Base-by-base conservation (phyloP, 2,329 filamentous ascomycete species). In the Hypoxylon sp. region DNA sequence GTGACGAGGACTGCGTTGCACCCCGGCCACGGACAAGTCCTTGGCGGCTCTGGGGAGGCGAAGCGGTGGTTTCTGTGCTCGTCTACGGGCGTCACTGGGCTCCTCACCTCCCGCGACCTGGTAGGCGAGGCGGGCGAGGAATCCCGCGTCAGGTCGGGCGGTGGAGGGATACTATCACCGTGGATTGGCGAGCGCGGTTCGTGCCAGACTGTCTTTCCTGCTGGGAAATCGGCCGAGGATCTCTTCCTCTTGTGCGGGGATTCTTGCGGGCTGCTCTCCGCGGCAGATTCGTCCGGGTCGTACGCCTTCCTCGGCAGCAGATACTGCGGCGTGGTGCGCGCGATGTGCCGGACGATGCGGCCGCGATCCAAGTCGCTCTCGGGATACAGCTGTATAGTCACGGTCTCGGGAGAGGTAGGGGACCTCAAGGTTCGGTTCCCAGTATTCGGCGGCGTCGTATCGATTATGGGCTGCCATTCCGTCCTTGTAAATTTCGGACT, bases 11-110 rank as follows among this genome's bases (percentile, higher is more conserved):
- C 11, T 0, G 56, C 62, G 48, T 26, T 18, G 49, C 71, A 73
- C 1, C 66, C 46, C 1, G 68, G 69, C 68, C 71, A 68, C 12
- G 70, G 71, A 22, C 73, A 74, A 8, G 20, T 63, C 16, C 30
- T 33, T 7, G 20, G 8, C 4, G 45, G 42, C 2, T 26, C 32
- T 12, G n/a, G 18, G 33, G 45, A 38, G 32, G 50, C 11, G 2
- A 14, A 22, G 18, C 9, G 5, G 2, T 4, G n/a, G 2, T 42
- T n/a, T 30, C 7, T 14, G 18, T 2, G 22, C 18, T 32, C 8
- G 11, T 44, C 20, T n/a, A 8, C 16, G 20, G 24, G 32, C 3
- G 33, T 26, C 11, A 46, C n/a, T 7, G 33, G 30, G 11, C 16
- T 45, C 3, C 12, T 11, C 1, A 16, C 14, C 11, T 44, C 26